phyloP scores from a whole-genome alignment of 1,284 basidiomycete species.

The Puccinia brachypodii region DNA sequence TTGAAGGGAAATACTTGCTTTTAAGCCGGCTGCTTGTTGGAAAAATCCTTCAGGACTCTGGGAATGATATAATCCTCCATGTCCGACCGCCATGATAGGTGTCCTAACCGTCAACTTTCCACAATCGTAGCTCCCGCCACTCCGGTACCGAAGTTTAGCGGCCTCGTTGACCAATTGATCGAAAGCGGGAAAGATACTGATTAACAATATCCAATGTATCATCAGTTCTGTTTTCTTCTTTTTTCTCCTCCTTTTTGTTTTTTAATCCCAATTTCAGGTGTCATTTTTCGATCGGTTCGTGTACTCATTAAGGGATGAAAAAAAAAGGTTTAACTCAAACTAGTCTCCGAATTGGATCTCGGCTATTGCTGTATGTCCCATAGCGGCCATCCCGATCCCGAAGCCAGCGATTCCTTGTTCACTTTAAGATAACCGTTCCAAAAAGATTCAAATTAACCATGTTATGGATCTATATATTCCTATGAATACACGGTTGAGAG shows the following conservation, averaged over 20 bases:
- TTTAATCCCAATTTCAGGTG: too few species aligned
- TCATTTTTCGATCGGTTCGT: too few species aligned
- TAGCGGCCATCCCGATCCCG: slow-evolving; percentile 83
- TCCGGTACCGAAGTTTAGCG: slow-evolving; percentile 86
- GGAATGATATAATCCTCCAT: slow-evolving; percentile 89
- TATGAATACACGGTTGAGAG: neutral
- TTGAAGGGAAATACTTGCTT: slow-evolving; percentile 62
- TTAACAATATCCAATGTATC: neutral
- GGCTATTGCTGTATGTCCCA: slow-evolving; percentile 91
- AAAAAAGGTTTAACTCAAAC: slow-evolving; percentile 17
- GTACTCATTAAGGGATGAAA: neutral
- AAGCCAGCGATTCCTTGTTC: slow-evolving; percentile 95
- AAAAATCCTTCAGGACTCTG: slow-evolving; percentile 94
- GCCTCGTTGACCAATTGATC: slow-evolving; percentile 94
- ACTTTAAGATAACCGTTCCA: neutral
- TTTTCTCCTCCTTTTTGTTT: neutral
- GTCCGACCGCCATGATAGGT: slow-evolving; percentile 85
- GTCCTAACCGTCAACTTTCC: slow-evolving; percentile 84
- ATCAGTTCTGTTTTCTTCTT: neutral
- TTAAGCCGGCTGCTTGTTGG: slow-evolving; percentile 82
- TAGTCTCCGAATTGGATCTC: slow-evolving; percentile 70
- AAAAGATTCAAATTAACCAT: neutral
- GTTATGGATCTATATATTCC: neutral
- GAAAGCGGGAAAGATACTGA: slow-evolving; percentile 57
- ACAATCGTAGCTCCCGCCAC: slow-evolving; percentile 77